Evolutionary conservation across 2,329 filamentous ascomycete species (phyloP), one percentile per base, ranked within the genome.

Genomic region (Tolypocladium guangdongense): DNA sequence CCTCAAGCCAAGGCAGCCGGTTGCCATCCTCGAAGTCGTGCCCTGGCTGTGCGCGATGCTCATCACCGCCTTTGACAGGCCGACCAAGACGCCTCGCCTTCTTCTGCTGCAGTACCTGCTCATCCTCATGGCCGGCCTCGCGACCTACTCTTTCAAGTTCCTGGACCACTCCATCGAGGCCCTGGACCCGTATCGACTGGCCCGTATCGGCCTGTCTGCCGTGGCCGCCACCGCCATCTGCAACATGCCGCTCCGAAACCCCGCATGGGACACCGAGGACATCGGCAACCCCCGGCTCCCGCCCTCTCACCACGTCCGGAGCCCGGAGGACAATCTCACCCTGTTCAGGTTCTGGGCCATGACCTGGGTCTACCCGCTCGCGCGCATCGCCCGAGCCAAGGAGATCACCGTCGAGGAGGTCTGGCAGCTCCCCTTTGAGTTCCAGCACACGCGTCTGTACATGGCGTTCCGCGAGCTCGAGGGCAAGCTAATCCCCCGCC

Each of bases 321-420:
- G 78, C 38, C 76, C 90, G 0, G 90, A 96, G 66, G 90, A 96
- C 60, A 83, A 87, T 57, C 66, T 95, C 27, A 87, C 78, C 0
- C 73, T 91, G 1, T 90, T 88, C 79, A 87, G 91, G 59, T 96
- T 89, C 70, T 87, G 92, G 80, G 85, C 82, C 7, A 86, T 95
- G 32, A 87, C 82, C 0, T 96, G 90, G 90, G 85, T 95, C 71
- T 74, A 75, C 0, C 86, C 90, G 0, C 70, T 95, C 7, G 89
- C 95, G 14, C 71, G 74, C 1, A 68, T 83, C 27, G 88, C 86
- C 1, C 78, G 75, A 43, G 72, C 74, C 33, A 75, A 82, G 41
- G 85, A 90, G 59, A 73, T 96, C 10, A 73, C 90, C 37, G 84
- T 90, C 39, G 79, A 85, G 38, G 89, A 96, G 64, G 86, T 96